Evolutionary conservation across 2,329 filamentous ascomycete species (phyloP).

Genomic region (Diplodia intermedia): DNA sequence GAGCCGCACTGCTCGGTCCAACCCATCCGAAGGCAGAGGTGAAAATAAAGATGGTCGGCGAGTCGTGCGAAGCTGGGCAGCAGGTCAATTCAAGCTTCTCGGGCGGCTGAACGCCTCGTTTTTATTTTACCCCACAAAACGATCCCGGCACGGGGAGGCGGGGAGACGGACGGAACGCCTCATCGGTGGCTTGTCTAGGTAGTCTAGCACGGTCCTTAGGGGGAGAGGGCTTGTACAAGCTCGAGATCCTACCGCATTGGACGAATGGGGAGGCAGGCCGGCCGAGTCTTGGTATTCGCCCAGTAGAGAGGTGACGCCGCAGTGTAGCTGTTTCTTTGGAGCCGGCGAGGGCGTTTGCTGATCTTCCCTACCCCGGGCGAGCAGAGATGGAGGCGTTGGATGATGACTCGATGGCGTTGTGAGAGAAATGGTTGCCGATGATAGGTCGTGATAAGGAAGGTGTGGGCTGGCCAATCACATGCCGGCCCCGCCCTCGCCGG

Average conservation of each 20-base stretch:
- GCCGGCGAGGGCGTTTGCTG: no score
- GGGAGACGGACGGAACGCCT: background rate
- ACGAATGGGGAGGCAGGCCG: background rate
- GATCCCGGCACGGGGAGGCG: background rate
- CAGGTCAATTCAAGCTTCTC: constrained; percentile 21
- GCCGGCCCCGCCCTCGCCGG: background rate
- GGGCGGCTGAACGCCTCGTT: constrained; percentile 21
- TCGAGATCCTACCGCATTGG: background rate
- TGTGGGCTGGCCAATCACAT: constrained; percentile 7
- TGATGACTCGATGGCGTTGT: constrained; percentile 26
- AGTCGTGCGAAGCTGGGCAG: background rate
- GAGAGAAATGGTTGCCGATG: constrained; percentile 3
- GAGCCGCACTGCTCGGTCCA: no score
- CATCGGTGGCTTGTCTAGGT: background rate
- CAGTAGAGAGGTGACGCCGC: background rate
- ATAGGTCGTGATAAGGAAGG: constrained; percentile 8
- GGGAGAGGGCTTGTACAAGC: background rate
- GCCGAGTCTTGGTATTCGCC: background rate
- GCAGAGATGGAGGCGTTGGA: background rate
- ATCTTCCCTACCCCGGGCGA: background rate
- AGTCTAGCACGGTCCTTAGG: background rate
- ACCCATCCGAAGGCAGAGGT: no score
- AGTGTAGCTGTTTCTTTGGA: no score
- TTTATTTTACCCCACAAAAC: background rate
- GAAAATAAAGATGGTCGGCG: no score